These are phyloP conservation scores for Dictyostelium capitatum DNA, from an alignment of 78 protist genomes.

Conservation along the genomic window DNA sequence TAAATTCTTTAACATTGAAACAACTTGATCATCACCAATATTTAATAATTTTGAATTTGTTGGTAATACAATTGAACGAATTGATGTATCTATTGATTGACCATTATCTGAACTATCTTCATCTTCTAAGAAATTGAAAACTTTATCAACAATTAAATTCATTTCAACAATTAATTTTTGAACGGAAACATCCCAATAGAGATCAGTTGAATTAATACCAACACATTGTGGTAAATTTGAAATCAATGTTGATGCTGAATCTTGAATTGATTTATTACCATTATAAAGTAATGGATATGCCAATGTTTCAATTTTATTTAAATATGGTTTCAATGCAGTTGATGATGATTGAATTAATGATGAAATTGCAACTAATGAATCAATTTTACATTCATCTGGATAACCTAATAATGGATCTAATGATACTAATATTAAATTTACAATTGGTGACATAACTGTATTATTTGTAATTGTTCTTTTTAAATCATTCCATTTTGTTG, in stretches of 20 bases:
- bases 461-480: constrained; percentile 33
- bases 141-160: neutral
- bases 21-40: constrained; percentile 34
- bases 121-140: constrained; percentile 43
- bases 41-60: neutral
- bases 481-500: constrained; percentile 47
- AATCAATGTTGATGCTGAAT: constrained; percentile 8
- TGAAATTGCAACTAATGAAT: constrained; percentile 25
- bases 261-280: constrained; percentile 21
- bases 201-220: constrained; percentile 29
- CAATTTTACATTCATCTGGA: constrained; percentile 31
- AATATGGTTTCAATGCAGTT: constrained; percentile 32
- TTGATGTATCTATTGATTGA: neutral
- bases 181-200: constrained; percentile 59
- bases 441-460: constrained; percentile 20
- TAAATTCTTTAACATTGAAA: constrained; percentile 7
- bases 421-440: neutral
- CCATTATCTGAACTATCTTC: neutral
- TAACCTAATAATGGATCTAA: constrained; percentile 5
- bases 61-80: constrained; percentile 2
- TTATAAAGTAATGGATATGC: constrained; percentile 33
- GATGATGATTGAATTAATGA: neutral
- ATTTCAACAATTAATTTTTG: constrained; percentile 26
- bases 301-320: constrained; percentile 12
- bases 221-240: constrained; percentile 26